Base-by-base conservation (phyloP, 2,329 filamentous ascomycete genomes). In the Cladosporium sp. region DNA sequence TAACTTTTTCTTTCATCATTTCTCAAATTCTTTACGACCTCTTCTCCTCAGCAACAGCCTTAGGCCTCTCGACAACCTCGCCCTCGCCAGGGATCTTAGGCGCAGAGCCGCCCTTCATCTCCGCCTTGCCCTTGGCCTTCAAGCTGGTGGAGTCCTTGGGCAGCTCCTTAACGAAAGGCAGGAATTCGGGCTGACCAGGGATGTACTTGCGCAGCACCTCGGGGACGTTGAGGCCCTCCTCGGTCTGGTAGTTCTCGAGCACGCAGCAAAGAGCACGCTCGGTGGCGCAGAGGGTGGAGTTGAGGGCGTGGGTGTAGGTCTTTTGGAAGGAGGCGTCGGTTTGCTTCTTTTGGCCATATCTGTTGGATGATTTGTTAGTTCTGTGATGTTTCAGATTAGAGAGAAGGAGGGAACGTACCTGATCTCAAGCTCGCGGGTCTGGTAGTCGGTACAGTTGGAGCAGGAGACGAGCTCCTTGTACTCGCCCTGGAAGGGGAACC, bases 381-480 rank as follows among this genome's bases (percentile, higher is more conserved):
- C 0, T 62, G 49, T 64, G n/a, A 11, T 60, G 11, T 49, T 14
- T 18, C 2, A 8, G 1, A 3, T 44, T n/a, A 2, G 18, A n/a
- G 18, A 6, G 2, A 44, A 6, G 6, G 18, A n/a, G n/a, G 26
- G 16, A 18, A 53, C 69, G 56, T 64, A 73, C 66, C 95, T 88
- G 72, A 99, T 96, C 79, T 98, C 94, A 14, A 99, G 85, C 72
- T 93, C 93, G 65, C 95, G 87, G 28, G 92, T 93, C 83, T 99
- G 95, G 83, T 98, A 98, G 78, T 98, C 94, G 53, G 92, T 96
- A 83, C 95, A 99, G 82, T 99, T 99, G 68, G 92, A 96, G 85
- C 93, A 97, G 23, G 92, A 96, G 60, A 98, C 95, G 31, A 99
- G 87, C 82, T 98, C 95, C 70, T 98, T 98, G 86, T 98, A 99